phyloP scores from a whole-genome alignment of 2,329 filamentous ascomycete genomes.

The Xylogone sp. region DNA sequence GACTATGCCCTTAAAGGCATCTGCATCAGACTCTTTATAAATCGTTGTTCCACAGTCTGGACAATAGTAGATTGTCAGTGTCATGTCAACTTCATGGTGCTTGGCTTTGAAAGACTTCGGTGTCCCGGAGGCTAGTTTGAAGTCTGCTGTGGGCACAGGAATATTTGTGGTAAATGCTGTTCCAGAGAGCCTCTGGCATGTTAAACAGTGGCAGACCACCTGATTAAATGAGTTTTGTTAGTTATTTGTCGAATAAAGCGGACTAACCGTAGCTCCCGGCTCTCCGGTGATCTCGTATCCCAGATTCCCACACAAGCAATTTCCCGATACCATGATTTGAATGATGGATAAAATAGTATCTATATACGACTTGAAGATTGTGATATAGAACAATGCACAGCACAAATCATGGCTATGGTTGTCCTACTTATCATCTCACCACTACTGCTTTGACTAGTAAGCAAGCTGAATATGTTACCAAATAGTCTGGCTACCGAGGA shows the following conservation, averaged over 20 bases:
- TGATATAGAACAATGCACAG: too few species aligned
- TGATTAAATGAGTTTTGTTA: not conserved
- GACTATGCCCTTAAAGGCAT: constrained; percentile 4
- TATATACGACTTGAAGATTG: too few species aligned
- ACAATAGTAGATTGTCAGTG: constrained; percentile 7
- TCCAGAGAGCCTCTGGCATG: constrained; percentile 12
- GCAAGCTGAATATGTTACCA: too few species aligned
- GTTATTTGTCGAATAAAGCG: not conserved
- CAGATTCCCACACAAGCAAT: constrained; percentile 1
- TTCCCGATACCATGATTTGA: not conserved
- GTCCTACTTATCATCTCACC: too few species aligned
- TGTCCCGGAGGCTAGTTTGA: not conserved
- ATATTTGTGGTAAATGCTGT: constrained; percentile 8
- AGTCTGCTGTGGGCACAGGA: constrained; percentile 2
- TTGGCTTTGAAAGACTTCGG: constrained; percentile 2
- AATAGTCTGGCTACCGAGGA: too few species aligned
- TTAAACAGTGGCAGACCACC: constrained; percentile 12
- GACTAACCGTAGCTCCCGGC: not conserved
- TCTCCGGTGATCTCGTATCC: not conserved
- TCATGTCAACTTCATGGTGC: constrained; percentile 9
- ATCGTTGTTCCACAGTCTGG: constrained; percentile 9
- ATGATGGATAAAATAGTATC: not conserved
- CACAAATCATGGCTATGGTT: too few species aligned
- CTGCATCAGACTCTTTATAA: constrained; percentile 7
- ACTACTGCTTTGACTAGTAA: too few species aligned